Evolutionary conservation across 176 grass and related monocot species (phyloP).

Genomic region (Pontederia paniculata): DNA sequence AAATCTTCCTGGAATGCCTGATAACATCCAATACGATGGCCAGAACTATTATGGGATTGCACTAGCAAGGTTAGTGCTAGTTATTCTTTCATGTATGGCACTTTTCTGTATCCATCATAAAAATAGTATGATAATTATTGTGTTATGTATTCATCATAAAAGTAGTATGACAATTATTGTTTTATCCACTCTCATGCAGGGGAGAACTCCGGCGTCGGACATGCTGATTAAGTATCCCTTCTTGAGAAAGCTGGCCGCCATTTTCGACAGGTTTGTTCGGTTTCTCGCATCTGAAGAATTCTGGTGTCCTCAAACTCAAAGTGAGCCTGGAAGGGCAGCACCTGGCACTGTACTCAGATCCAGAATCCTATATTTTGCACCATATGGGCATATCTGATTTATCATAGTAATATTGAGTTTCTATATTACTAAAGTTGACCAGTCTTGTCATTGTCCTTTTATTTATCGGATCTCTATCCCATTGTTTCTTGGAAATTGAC

Average conservation of each 20-base stretch:
- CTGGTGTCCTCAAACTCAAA: conserved; percentile 39
- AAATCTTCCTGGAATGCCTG: conserved; percentile 55
- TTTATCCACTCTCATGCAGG: conserved; percentile 23
- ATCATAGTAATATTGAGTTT: too few relatives aligned
- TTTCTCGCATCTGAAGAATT: conserved; percentile 18
- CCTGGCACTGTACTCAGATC: conserved; percentile 37
- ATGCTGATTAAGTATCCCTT: conserved; percentile 31
- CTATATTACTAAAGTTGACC: too few relatives aligned
- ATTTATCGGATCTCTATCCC: too few relatives aligned
- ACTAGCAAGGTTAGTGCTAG: conserved; percentile 39
- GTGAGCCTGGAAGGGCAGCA: conserved; percentile 49
- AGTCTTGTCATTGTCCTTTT: too few relatives aligned
- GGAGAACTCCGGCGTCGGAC: conserved; percentile 42
- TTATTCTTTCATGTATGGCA: too few relatives aligned
- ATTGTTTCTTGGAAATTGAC: too few relatives aligned
- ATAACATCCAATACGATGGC: conserved; percentile 61
- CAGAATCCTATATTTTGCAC: too few relatives aligned
- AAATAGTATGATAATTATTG: too few relatives aligned
- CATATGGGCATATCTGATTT: too few relatives aligned
- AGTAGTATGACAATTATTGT: neutral
- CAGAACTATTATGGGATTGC: conserved; percentile 66
- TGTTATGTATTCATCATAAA: too few relatives aligned
- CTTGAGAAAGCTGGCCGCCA: conserved; percentile 32
- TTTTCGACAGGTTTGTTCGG: conserved; percentile 22
- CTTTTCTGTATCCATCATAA: neutral